Base-by-base conservation (phyloP, 2,329 filamentous ascomycete genomes). In the Cercospora brassicicola region DNA sequence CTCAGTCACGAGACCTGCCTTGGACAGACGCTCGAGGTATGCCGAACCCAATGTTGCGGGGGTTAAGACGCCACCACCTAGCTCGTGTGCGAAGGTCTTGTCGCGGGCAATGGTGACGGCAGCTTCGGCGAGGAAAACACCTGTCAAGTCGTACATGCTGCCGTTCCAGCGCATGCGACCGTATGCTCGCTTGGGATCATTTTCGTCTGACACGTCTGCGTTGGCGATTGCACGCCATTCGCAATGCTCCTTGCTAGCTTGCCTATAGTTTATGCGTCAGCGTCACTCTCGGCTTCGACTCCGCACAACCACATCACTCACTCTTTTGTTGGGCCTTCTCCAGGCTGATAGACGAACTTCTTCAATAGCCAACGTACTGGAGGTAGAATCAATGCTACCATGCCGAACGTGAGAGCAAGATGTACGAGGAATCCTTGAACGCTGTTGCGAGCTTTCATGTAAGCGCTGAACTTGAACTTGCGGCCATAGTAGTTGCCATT, bases 1-100 rank as follows among this genome's bases (percentile, higher is more conserved):
- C 73, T 91, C 86, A 55, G 90, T 83, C 76, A 86, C 86, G 74
- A 93, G 85, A 2, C 90, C 90, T 45, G 82, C 84, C 36, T 84
- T 82, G 39, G 86, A 81, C 48, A 92, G 74, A 13, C 89, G 83
- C 74, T 92, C 87, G 67, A 93, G 81, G 74, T 87, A 90, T 9
- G 83, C 81, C 72, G 90, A 87, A 0, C 91, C 91, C 2, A 94
- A 80, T 64, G 87, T 90, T 0, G 91, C 89, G 0, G 91, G 88
- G 1, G 91, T 94, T 69, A 91, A 87, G 26, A 92, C 81, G 2
- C 91, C 91, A 18, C 91, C 91, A 1, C 83, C 83, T 11, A 92
- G 80, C 39, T 84, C 78, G 59, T 84, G 81, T 9, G 83, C 84
- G 42, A 80, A 75, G 2, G 87, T 80, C 13, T 88, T 77, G 20